These are phyloP conservation scores for Ophiognomonia clavigignenti-juglandacearum DNA, from an alignment of 2,329 filamentous ascomycete species.

Conservation along the genomic window DNA sequence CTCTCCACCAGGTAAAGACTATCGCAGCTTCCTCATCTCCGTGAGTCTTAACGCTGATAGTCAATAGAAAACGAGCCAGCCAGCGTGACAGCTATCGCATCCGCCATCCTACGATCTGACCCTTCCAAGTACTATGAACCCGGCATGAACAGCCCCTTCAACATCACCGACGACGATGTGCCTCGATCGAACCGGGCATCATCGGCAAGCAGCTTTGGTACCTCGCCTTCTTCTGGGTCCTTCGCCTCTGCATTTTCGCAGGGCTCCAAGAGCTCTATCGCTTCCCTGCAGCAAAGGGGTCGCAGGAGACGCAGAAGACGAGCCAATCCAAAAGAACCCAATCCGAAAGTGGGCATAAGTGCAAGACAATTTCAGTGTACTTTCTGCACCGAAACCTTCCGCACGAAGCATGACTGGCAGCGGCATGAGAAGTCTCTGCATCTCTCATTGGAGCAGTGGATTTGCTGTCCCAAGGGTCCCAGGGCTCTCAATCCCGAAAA, in stretches of 20 bases:
- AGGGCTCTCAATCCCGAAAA: conserved; percentile 53
- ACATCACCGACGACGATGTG: conserved; percentile 58
- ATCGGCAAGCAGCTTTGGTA: conserved; percentile 55
- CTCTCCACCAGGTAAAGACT: conserved; percentile 39
- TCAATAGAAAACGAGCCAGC: conserved; percentile 50
- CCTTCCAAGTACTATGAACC: conserved; percentile 48
- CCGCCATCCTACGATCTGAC: conserved; percentile 44
- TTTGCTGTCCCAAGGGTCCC: conserved; percentile 55
- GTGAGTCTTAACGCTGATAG: neutral
- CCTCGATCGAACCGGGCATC: conserved; percentile 54
- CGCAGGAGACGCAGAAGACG: conserved; percentile 47
- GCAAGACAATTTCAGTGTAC: conserved; percentile 60
- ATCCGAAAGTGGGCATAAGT: conserved; percentile 31
- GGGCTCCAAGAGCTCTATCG: conserved; percentile 50
- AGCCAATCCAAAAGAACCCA: conserved; percentile 31
- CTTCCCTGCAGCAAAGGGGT: conserved; percentile 38
- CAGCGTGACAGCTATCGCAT: conserved; percentile 53
- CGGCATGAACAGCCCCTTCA: conserved; percentile 51
- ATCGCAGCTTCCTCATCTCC: neutral
- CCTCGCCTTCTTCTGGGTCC: conserved; percentile 55
- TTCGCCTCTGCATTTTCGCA: conserved; percentile 56
- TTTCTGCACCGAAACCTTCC: conserved; percentile 64
- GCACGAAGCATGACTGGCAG: conserved; percentile 66
- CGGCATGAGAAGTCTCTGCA: conserved; percentile 66
- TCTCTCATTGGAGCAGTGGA: conserved; percentile 61